Evolutionary conservation across 225 moss, liverwort and hornwort species (phyloP).

Genomic region (Thuidium tamariscinum): DNA sequence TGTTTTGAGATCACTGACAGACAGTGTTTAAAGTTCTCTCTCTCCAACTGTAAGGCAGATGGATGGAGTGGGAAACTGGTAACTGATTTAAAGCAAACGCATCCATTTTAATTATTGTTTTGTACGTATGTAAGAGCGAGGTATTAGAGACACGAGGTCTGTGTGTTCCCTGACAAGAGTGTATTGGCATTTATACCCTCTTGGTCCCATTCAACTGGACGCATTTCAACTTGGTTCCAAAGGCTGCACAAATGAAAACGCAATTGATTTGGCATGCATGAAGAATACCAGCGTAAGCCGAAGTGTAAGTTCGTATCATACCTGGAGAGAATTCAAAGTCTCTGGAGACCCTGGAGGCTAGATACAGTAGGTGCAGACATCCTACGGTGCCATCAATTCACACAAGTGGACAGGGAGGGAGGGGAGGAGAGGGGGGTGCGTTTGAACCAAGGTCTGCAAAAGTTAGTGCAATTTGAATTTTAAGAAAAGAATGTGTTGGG

Average conservation of each 20-base stretch:
- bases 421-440: accelerated
- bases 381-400: not conserved
- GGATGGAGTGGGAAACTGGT: too few species aligned
- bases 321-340: not conserved
- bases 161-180: not conserved
- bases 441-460: not conserved
- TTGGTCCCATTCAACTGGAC: not conserved
- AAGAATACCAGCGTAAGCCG: not conserved
- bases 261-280: not conserved
- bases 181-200: not conserved
- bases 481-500: too few species aligned
- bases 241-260: not conserved
- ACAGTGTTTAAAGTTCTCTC: too few species aligned
- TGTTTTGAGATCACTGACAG: too few species aligned
- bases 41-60: too few species aligned
- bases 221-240: not conserved
- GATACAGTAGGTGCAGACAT: not conserved
- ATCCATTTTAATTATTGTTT: too few species aligned
- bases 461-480: not conserved
- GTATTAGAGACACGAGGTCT: not conserved
- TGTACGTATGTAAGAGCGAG: not conserved
- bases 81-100: too few species aligned
- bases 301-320: not conserved
- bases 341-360: too few species aligned
- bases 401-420: not conserved